A percentile compares a stretch with the other conserved stretches of the same genome.
Evolutionary conservation across 345 rosid species (phyloP).

Genomic region (Zanthoxylum bungeanum): DNA sequence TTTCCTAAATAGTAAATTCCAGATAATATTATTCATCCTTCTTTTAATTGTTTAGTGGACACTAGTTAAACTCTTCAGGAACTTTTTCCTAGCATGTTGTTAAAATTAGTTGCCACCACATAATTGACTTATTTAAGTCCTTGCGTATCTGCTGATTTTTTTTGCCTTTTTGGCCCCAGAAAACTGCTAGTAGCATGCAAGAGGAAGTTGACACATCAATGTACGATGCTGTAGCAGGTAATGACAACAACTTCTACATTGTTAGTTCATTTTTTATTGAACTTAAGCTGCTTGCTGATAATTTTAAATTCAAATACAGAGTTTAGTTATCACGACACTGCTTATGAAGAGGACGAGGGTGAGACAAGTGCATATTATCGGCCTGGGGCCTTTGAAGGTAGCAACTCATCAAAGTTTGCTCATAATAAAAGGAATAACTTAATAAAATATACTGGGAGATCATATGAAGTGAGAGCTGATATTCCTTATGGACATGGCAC

Average conservation of each 20-base stretch:
- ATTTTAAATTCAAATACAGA: conserved; percentile 44
- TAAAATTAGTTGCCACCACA: background rate
- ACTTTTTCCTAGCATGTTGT: background rate
- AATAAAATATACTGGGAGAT: conserved; percentile 48
- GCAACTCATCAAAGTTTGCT: conserved; percentile 47
- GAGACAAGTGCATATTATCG: conserved; percentile 73
- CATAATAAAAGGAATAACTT: conserved; percentile 64
- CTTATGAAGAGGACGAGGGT: conserved; percentile 83
- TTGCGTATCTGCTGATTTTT: conserved; percentile 4
- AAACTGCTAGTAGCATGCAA: conserved; percentile 67
- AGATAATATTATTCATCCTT: background rate
- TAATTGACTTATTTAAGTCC: background rate
- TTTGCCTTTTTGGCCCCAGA: conserved; percentile 36
- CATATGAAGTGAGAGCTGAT: conserved; percentile 62
- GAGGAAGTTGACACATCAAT: conserved; percentile 85
- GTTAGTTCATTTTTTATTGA: conserved; percentile 12
- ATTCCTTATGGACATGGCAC: conserved; percentile 46
- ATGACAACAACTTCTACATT: conserved; percentile 6
- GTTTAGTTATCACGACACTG: conserved; percentile 50
- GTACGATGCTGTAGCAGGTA: conserved; percentile 75
- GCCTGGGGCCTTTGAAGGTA: conserved; percentile 58
- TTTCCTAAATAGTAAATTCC: background rate
- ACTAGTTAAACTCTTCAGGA: background rate
- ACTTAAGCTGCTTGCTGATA: conserved; percentile 16
- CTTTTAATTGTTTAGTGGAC: background rate